Base-by-base conservation (phyloP, 1,284 basidiomycete genomes). In the Crepidotus sp. region DNA sequence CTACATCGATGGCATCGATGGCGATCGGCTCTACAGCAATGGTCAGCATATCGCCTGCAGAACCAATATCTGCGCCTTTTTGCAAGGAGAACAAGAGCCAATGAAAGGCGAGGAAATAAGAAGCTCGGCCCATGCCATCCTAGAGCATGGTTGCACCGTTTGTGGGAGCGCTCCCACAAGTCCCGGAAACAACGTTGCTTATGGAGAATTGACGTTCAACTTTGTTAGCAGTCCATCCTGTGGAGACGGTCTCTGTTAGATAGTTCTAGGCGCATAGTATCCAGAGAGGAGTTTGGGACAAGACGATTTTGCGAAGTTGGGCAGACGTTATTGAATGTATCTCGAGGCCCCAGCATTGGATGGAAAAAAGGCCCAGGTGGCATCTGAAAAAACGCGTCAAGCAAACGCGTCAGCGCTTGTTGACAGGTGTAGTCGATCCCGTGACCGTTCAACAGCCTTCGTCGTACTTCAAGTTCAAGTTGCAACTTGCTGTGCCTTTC, bases 81-180 rank as follows among this genome's bases (percentile, higher is more conserved):
- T 46, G 21, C 39, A 41, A 18, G 33, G 27, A 4, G 26, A 29
- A 29, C 26, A 18, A 3, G 34, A 4, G 33, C 13, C 13, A 19
- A 31, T 32, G 39, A 26, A 7, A 1, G 45, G 39, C 13, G 45
- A 11, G 29, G 34, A 4, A 0, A 46, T 36, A 25, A 29, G 17
- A 39, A 22, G 9, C 14, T 15, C 30, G 21, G 38, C 39, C 10
- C 17, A 11, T 14, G 8, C n/a, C 4, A 41, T 46, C 21, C 11
- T 30, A 7, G 22, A 32, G 10, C 45, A 41, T 21, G 39, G 34
- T 6, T 46, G 45, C 27, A 40, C 22, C 13, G 40, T 31, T 18
- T 46, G 44, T 21, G 45, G 39, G 34, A 46, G 45, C 11, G 45
- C 32, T 17, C 45, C 45, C 7, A 46, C 38, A 6, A 40, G 34